Base-by-base conservation (phyloP, 1,284 basidiomycete genomes). In the Violaceomyces palustris region DNA sequence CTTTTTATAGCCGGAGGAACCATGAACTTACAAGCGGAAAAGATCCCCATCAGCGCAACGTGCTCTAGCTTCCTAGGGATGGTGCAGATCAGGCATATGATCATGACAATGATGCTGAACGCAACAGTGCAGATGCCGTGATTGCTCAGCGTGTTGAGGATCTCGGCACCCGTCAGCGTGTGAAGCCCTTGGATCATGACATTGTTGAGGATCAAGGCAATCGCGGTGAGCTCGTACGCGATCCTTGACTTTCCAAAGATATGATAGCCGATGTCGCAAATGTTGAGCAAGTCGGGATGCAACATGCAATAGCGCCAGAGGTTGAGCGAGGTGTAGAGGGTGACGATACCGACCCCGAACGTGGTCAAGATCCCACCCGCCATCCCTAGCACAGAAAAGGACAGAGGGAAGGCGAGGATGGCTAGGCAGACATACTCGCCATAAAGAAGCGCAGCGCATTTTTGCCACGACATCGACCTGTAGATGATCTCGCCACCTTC, bases 261-360 rank as follows among this genome's bases (percentile, higher is more conserved):
- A 28, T 78, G 74, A 23, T 76, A 76, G 3, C 81, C 82, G 24
- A 84, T 80, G 55, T 84, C 83, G 64, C 81, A 82, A 22, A 84
- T 81, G 58, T 83, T 80, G n/a, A 78, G 77, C 10, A 62, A 39
- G 3, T 60, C 50, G 0, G 82, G 82, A 49, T 84, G 78, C 47
- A 75, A 75, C 60, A 84, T 76, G 67, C 81, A 82, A 70, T 79
- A 85, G 4, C 75, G 72, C 78, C 79, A 81, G 7, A 82, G 75
- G 18, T 39, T 61, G 17, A 69, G 43, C 10, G 61, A 65, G 4
- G 69, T 71, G 38, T 68, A 65, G 12, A 66, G 50, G 4, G 63
- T 61, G 3, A 60, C 36, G 8, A 61, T n/a, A 15, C 65, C 69
- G 29, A 69, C 17, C 29, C 50, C 51, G n/a, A 69, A 42, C 12